These are phyloP conservation scores for Lipomyces oligophaga DNA, from an alignment of 805 yeast species.

Conservation along the genomic window DNA sequence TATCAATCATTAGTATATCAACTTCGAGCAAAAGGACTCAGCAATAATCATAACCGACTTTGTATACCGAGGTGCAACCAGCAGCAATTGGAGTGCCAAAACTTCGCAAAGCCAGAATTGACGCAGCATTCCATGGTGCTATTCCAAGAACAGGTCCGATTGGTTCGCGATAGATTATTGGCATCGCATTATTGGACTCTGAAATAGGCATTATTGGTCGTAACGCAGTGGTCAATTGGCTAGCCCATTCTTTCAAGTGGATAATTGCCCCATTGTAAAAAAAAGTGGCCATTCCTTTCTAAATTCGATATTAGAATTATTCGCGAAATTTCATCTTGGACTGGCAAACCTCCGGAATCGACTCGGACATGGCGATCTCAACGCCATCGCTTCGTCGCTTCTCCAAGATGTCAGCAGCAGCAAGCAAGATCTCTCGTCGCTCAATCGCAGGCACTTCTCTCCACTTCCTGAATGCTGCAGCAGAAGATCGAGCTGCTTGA, in stretches of 20 bases:
- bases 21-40: not conserved
- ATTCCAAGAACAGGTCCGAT: constrained; percentile 83
- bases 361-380: constrained; percentile 15
- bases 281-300: constrained; percentile 1
- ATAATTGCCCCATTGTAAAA: constrained; percentile 12
- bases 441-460: constrained; percentile 6
- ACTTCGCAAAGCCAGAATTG: constrained; percentile 79
- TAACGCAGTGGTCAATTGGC: constrained; percentile 9
- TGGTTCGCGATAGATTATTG: constrained; percentile 49
- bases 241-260: constrained; percentile 19
- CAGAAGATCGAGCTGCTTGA: constrained; percentile 13
- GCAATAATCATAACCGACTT: constrained; percentile 33
- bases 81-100: constrained; percentile 80
- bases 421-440: constrained; percentile 13
- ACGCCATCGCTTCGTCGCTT: constrained; percentile 15
- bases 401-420: constrained; percentile 11
- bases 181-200: constrained; percentile 8
- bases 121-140: constrained; percentile 86
- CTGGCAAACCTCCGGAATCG: constrained; percentile 19
- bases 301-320: constrained; percentile 2
- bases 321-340: constrained; percentile 10
- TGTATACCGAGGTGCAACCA: constrained; percentile 75
- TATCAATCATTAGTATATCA: not conserved
- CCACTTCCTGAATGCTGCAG: constrained; percentile 14
- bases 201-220: constrained; percentile 9